These are phyloP conservation scores for Chaetomiaceae sp. DNA, from an alignment of 2,329 filamentous ascomycete species.

Conservation along the genomic window DNA sequence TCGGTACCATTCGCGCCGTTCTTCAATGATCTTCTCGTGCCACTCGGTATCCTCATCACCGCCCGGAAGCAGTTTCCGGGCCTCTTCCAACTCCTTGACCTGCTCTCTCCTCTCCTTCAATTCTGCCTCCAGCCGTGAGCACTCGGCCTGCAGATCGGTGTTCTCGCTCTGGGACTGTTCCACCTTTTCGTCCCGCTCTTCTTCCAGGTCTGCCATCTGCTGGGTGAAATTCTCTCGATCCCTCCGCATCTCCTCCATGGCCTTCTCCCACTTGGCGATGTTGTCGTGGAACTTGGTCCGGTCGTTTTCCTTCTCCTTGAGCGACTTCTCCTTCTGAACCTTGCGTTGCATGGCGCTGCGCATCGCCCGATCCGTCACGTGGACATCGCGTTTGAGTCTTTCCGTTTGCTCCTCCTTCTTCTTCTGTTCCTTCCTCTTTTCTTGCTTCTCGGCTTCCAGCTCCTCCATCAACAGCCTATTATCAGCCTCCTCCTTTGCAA, in stretches of 20 bases:
- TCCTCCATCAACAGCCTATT: slow-evolving; percentile 61
- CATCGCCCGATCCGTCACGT: slow-evolving; percentile 75
- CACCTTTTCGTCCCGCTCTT: slow-evolving; percentile 49
- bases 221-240: slow-evolving; percentile 50
- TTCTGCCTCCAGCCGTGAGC: slow-evolving; percentile 63
- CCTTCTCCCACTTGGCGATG: slow-evolving; percentile 62
- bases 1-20: slow-evolving; percentile 53
- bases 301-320: slow-evolving; percentile 66
- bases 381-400: slow-evolving; percentile 75
- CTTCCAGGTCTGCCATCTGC: slow-evolving; percentile 48
- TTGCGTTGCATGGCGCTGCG: slow-evolving; percentile 74
- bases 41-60: slow-evolving; percentile 56
- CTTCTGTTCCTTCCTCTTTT: slow-evolving; percentile 70
- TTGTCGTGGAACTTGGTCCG: slow-evolving; percentile 66
- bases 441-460: slow-evolving; percentile 71
- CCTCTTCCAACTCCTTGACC: slow-evolving; percentile 69
- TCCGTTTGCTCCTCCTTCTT: slow-evolving; percentile 89
- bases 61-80: slow-evolving; percentile 58
- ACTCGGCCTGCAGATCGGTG: slow-evolving; percentile 58
- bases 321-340: slow-evolving; percentile 66
- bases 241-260: slow-evolving; percentile 54
- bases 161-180: slow-evolving; percentile 52
- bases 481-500: slow-evolving; percentile 67
- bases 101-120: slow-evolving; percentile 66
- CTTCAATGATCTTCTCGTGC: slow-evolving; percentile 46